Evolutionary conservation across 2,329 filamentous ascomycete species (phyloP).

Genomic region (Trichoderma breve): DNA sequence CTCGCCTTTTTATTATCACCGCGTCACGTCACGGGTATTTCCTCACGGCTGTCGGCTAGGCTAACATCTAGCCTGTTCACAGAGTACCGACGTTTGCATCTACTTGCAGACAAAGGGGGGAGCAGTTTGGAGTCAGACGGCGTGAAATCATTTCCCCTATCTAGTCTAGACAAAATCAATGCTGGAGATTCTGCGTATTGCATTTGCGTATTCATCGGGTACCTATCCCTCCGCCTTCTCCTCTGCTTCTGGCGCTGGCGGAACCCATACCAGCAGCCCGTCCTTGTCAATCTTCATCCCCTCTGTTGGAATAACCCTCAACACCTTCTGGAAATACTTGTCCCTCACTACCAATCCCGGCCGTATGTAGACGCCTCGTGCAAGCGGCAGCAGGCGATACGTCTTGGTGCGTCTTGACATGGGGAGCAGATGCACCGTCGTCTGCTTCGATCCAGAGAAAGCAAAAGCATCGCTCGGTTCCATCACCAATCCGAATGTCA

Average conservation of each 20-base stretch:
- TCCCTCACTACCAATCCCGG: constrained; percentile 78
- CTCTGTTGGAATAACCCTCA: constrained; percentile 77
- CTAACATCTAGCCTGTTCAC: background rate
- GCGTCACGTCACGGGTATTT: background rate
- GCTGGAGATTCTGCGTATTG: background rate
- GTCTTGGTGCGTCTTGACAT: constrained; percentile 71
- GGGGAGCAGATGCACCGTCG: constrained; percentile 76
- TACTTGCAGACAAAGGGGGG: background rate
- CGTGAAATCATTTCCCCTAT: background rate
- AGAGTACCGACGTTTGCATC: background rate
- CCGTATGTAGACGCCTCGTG: constrained; percentile 64
- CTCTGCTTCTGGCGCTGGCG: constrained; percentile 29
- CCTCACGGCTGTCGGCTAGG: background rate
- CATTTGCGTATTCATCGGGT: background rate
- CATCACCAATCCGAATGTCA: constrained; percentile 90
- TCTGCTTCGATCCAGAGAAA: constrained; percentile 84
- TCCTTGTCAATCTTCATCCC: constrained; percentile 66
- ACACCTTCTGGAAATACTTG: constrained; percentile 87
- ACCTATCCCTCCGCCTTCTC: background rate
- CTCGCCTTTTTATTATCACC: background rate
- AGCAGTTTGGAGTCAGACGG: background rate
- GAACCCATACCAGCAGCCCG: constrained; percentile 62
- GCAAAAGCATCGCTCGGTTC: constrained; percentile 90
- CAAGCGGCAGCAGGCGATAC: constrained; percentile 71
- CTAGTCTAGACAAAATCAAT: background rate